Percentiles rank a stretch among this genome's conserved stretches.
These are phyloP conservation scores for Epichloe brachyelytri DNA, from an alignment of 2,329 filamentous ascomycete species.

Conservation along the genomic window DNA sequence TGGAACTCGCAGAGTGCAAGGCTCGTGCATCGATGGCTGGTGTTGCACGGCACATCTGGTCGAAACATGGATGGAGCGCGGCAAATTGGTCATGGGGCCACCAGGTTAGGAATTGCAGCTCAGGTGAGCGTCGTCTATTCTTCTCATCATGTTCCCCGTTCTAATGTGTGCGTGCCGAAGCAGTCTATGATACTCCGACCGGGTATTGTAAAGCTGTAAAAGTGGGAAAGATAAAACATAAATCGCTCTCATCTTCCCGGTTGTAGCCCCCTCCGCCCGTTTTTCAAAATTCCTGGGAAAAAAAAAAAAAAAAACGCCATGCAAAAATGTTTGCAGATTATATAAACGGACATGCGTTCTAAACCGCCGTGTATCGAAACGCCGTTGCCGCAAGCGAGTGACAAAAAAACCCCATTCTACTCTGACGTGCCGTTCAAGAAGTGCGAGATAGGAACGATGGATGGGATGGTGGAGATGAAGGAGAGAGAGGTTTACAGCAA, in stretches of 20 bases:
- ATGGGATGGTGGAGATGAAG: background rate
- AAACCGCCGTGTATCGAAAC: background rate
- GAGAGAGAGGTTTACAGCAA: background rate
- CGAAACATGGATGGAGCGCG: too few species aligned
- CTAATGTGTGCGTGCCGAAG: background rate
- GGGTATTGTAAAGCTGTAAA: slow-evolving; percentile 1
- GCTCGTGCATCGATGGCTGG: too few species aligned
- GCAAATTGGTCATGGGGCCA: too few species aligned
- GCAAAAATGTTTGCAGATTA: background rate
- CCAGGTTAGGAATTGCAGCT: background rate
- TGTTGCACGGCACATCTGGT: too few species aligned
- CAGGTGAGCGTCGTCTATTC: slow-evolving; percentile 1
- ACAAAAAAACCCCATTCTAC: background rate
- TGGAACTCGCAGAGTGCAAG: too few species aligned
- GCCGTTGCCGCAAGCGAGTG: background rate
- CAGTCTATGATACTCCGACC: background rate
- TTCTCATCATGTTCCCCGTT: slow-evolving; percentile 2
- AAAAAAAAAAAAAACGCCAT: background rate
- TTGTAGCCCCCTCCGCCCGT: background rate
- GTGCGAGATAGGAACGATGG: background rate
- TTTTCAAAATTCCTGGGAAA: background rate
- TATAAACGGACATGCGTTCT: background rate
- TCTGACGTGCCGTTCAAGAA: background rate
- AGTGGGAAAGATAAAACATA: background rate
- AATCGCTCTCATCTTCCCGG: background rate